A percentile compares a stretch with the other conserved stretches of the same genome.
phyloP scores from a whole-genome alignment of 345 rosid genomes.

The Boechera retrofracta region DNA sequence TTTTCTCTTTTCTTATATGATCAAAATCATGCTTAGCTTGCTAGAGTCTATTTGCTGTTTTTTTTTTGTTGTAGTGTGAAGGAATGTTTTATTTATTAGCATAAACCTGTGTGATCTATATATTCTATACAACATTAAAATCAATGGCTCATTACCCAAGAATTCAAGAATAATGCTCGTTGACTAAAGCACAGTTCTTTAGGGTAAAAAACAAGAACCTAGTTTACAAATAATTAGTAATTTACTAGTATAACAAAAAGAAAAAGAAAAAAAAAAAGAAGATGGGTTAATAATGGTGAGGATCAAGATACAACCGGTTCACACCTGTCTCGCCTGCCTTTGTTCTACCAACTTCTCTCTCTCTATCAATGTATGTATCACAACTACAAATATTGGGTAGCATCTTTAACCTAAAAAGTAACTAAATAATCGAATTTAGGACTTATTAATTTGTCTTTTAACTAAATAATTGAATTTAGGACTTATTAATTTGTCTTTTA shows the following conservation, averaged over 20 bases:
- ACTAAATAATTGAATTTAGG: conserved; percentile 15
- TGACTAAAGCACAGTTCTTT: conserved; percentile 2
- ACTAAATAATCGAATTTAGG: conserved; percentile 22
- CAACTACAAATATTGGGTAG: conserved; percentile 36
- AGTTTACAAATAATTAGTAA: background rate
- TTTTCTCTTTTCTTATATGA: background rate
- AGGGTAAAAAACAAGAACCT: background rate
- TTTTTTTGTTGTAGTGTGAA: background rate
- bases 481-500: conserved; percentile 19
- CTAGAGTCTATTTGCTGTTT: background rate
- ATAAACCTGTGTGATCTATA: background rate
- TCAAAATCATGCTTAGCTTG: conserved; percentile 11
- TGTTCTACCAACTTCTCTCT: conserved; percentile 36
- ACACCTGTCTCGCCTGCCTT: conserved; percentile 38
- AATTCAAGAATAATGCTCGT: conserved; percentile 26
- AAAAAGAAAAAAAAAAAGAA: background rate
- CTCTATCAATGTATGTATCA: background rate
- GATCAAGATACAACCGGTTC: conserved; percentile 32
- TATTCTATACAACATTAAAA: background rate
- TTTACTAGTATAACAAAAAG: too few relatives aligned
- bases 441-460: conserved; percentile 19
- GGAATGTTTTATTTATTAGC: conserved; percentile 7
- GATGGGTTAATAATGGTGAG: background rate
- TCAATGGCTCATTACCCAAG: background rate
- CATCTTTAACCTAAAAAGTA: conserved; percentile 37